A percentile compares a stretch with the other conserved stretches of the same genome.
Conservation (phyloP, 2,329 filamentous ascomycete genomes). For the Apiospora aurea region DNA sequence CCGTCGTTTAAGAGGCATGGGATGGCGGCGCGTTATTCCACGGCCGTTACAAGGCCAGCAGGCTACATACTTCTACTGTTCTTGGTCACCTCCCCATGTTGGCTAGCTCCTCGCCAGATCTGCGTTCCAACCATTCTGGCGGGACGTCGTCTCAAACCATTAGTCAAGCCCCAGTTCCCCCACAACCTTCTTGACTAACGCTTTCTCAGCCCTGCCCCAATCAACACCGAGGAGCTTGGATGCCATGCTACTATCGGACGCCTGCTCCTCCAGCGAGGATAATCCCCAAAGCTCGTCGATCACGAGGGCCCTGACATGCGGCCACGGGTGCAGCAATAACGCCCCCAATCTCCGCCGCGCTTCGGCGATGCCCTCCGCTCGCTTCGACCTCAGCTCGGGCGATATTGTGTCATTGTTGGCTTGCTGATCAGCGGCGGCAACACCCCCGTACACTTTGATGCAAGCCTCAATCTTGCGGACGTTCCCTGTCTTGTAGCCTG, state of each 20-base stretch:
- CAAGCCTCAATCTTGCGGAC: conserved; percentile 83
- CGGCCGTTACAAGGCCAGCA: neutral
- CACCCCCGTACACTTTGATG: conserved; percentile 77
- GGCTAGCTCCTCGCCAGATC: neutral
- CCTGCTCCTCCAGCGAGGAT: conserved; percentile 35
- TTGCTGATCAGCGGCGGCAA: conserved; percentile 52
- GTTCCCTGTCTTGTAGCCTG: conserved; percentile 83
- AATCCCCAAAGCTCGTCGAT: conserved; percentile 67
- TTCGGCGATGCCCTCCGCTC: conserved; percentile 55
- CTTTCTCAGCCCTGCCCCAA: conserved; percentile 63
- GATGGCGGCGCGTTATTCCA: neutral
- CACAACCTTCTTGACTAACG: conserved; percentile 51
- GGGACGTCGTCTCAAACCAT: neutral
- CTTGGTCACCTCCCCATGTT: neutral
- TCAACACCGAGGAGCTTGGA: conserved; percentile 58
- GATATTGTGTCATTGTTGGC: conserved; percentile 27
- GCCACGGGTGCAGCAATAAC: conserved; percentile 84
- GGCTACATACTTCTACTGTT: neutral
- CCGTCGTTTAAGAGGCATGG: neutral
- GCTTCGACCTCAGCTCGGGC: conserved; percentile 36
- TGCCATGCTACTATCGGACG: neutral
- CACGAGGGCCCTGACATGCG: conserved; percentile 68
- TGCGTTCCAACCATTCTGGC: neutral
- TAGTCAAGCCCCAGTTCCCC: conserved; percentile 31
- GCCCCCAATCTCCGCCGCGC: conserved; percentile 74